A percentile compares a stretch with the other conserved stretches of the same genome.
Conservation (phyloP, 1,284 basidiomycete species). For the Rhodotorula sp. region DNA sequence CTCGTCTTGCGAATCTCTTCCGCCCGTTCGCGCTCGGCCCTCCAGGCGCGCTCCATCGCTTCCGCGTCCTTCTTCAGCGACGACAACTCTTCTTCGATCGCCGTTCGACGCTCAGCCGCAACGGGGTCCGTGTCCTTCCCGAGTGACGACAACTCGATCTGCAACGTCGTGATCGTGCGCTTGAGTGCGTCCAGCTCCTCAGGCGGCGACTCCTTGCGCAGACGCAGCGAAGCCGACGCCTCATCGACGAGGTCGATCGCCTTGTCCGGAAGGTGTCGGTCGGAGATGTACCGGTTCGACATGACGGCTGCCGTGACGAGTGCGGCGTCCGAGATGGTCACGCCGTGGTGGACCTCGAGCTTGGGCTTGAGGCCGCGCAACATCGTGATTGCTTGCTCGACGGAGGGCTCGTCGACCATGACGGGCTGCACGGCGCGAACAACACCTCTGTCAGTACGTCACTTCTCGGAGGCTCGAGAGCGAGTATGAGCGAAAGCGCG, state of each 20-base stretch:
- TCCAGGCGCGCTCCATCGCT: slow-evolving; percentile 68
- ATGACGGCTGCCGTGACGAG: slow-evolving; percentile 84
- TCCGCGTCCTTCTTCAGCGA: slow-evolving; percentile 63
- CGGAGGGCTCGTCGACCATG: slow-evolving; percentile 79
- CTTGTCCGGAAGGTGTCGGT: slow-evolving; percentile 84
- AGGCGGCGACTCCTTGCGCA: slow-evolving; percentile 83
- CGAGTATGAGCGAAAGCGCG: too few species aligned
- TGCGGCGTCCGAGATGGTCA: slow-evolving; percentile 82
- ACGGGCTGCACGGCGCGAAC: slow-evolving; percentile 57
- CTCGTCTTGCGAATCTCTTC: slow-evolving; percentile 76
- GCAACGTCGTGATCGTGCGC: slow-evolving; percentile 76
- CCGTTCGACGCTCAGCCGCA: slow-evolving; percentile 66
- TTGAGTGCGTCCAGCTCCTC: slow-evolving; percentile 80
- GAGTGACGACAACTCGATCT: slow-evolving; percentile 86
- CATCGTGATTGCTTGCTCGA: slow-evolving; percentile 71
- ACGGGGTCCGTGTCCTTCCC: slow-evolving; percentile 84
- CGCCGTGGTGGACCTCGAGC: slow-evolving; percentile 83
- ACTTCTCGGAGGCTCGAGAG: too few species aligned
- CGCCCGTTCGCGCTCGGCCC: slow-evolving; percentile 70
- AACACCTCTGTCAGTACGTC: too few species aligned
- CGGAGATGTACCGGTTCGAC: slow-evolving; percentile 76
- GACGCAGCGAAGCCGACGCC: slow-evolving; percentile 78
- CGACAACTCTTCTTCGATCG: slow-evolving; percentile 65
- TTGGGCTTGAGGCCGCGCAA: slow-evolving; percentile 78
- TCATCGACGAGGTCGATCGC: slow-evolving; percentile 76